Base-by-base conservation (phyloP, 2,329 filamentous ascomycete genomes). In the Arthrobotrys conoides region DNA sequence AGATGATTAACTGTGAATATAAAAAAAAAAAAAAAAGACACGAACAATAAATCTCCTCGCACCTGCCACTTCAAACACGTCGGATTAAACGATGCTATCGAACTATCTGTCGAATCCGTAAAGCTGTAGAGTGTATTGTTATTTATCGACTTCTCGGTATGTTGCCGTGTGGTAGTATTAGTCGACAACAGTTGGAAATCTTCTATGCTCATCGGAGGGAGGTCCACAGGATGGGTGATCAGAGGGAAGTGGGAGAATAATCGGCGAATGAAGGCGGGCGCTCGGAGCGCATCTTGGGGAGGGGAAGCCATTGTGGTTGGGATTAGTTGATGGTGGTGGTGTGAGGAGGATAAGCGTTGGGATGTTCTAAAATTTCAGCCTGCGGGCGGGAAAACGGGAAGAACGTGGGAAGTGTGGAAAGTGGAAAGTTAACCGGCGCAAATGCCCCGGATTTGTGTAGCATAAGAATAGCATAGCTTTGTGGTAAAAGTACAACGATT, bases 21-120 rank as follows among this genome's bases (percentile, higher is more conserved):
- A 14, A 57, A 57, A 36, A 4, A 18, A 36, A 51, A 27, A 53
- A 64, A 64, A 66, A 27, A 48, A 49, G 46, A 18, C 65, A 66
- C 51, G 57, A 68, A 71, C 49, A 64, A 66, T 71, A 63, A 49
- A 33, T 36, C 64, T 53, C 61, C 67, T 81, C 89, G 81, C 82
- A 95, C 93, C 92, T 98, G 96, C 94, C 94, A 98, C 87, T 95
- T 97, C 83, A 98, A 87, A 86, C 96, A 99, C 75, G 91, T 90
- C 10, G 96, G 96, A 84, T 98, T 98, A 86, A 92, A 97, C 80
- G 93, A 96, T 27, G 94, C 92, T 33, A 87, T 85, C 71, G 84
- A 84, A 38, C 90, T 91, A 82, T 90, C 91, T n/a, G 88, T 85
- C 0, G 89, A 86, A 14, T 88, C 89, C 77, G 89, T 88, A 85